Conservation (phyloP, 768 basidiomycete species). For the Hygrocybe punicea region DNA sequence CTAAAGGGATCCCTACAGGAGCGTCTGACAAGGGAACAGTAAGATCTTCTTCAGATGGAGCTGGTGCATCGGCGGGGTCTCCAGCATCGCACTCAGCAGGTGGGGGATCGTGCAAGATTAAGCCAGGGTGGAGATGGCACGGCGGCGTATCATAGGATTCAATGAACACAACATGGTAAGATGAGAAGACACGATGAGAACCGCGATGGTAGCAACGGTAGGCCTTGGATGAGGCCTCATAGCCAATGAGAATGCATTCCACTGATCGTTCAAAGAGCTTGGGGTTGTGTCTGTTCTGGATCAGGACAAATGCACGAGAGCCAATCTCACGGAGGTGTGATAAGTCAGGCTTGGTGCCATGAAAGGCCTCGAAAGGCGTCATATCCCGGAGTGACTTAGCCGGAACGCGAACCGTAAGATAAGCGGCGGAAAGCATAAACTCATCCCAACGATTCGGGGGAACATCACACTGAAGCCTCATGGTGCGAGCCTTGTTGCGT, state of each 20-base stretch:
- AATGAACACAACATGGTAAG: constrained; percentile 27
- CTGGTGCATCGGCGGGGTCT: too few species aligned
- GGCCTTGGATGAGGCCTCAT: constrained; percentile 30
- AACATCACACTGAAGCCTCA: constrained; percentile 23
- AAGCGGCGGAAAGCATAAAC: constrained; percentile 27
- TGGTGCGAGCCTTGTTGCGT: constrained; percentile 28
- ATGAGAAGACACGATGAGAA: constrained; percentile 15
- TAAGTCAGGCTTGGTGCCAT: constrained; percentile 24
- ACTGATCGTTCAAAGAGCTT: constrained; percentile 17
- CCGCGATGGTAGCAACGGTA: constrained; percentile 30
- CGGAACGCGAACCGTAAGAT: constrained; percentile 12
- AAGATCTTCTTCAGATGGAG: too few species aligned
- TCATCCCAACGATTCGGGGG: constrained; percentile 29
- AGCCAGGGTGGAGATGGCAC: neutral
- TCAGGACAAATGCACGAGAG: constrained; percentile 13
- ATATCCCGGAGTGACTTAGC: constrained; percentile 1
- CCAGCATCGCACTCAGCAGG: too few species aligned
- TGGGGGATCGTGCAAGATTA: neutral
- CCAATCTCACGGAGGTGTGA: constrained; percentile 33
- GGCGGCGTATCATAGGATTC: constrained; percentile 13
- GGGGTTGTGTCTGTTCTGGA: constrained; percentile 27
- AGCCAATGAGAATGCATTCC: constrained; percentile 32
- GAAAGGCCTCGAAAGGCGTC: constrained; percentile 24
- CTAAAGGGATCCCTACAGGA: too few species aligned
- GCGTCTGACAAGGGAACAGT: too few species aligned